Base-by-base conservation (phyloP, 768 basidiomycete species). In the Trametes coccinea region DNA sequence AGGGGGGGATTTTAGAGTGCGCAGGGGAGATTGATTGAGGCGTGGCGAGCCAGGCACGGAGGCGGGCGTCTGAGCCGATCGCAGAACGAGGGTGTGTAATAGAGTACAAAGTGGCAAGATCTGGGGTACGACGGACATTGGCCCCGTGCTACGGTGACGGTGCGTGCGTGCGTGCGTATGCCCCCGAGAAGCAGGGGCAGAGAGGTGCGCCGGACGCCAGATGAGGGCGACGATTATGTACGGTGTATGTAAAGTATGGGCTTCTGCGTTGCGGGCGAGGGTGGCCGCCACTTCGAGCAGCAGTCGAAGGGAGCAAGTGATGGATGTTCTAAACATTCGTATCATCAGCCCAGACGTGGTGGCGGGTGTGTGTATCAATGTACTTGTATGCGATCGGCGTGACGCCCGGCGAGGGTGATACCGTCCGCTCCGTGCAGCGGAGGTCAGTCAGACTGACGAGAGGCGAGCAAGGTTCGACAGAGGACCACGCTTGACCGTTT, bases 1-100 rank as follows among this genome's bases (percentile, higher is more conserved):
- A 37, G 34, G 34, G 34, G 34, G 50, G 55, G 61, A 48, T 43
- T 59, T 59, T 63, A 63, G 56, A 63, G 62, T 63, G 62, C 49
- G 57, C 37, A 37, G 48, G 62, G 55, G 52, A 47, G 56, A 55
- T 49, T 34, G 54, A 14, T 43, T 50, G 44, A 56, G 34, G 60
- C 54, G 29, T 55, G 40, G 49, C 57, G 49, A 43, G 57, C 41
- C 57, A 59, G 57, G 57, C 57, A 59, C 57, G 41, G 56, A 17
- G 48, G 48, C 30, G 30, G 57, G 49, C 57, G 40, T 29, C 41
- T 34, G 57, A 7, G 37, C 40, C 31, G 57, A 59, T 59, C 57
- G 49, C 37, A 59, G 57, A 59, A 59, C 31, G 57, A 30, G 57
- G 49, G 56, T 44, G 51, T 5, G 9, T 37, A 31, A 33, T 27